These are phyloP conservation scores for Paulownia fortunei DNA, from an alignment of 257 asterid genomes.

Conservation along the genomic window DNA sequence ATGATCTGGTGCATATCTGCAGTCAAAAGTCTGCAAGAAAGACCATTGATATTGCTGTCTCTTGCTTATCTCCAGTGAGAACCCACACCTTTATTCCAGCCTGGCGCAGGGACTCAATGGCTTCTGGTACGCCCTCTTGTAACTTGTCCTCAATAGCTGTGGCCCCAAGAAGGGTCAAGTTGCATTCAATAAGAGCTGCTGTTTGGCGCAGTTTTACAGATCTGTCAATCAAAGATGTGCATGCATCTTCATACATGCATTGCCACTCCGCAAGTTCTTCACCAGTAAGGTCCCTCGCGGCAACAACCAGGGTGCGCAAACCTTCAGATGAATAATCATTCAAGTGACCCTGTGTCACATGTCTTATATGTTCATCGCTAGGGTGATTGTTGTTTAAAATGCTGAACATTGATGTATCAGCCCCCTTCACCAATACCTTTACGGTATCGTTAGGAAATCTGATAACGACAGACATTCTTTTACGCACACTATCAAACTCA, in stretches of 20 bases:
- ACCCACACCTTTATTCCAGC: conserved; percentile 99
- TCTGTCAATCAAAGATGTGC: conserved; percentile 96
- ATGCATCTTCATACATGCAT: conserved; percentile 88
- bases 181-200: conserved; percentile 85
- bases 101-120: conserved; percentile 90
- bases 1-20: conserved; percentile 89
- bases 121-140: conserved; percentile 96
- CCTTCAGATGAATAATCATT: conserved; percentile 93
- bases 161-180: conserved; percentile 90
- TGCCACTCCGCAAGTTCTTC: conserved; percentile 92
- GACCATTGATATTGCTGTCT: conserved; percentile 96
- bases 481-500: conserved; percentile 97
- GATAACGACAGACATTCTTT: conserved; percentile 96
- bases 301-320: conserved; percentile 93
- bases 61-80: conserved; percentile 99
- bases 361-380: conserved; percentile 49
- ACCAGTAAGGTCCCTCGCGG: conserved; percentile 73
- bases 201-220: conserved; percentile 84
- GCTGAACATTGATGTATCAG: conserved; percentile 91
- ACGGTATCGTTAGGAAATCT: conserved; percentile 79
- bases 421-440: conserved; percentile 96
- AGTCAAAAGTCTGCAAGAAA: conserved; percentile 93
- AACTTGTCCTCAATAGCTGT: conserved; percentile 98
- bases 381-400: conserved; percentile 58
- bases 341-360: conserved; percentile 68